phyloP scores from a whole-genome alignment of 1,139 yeast genomes.

The Groenewaldozyma sp. region DNA sequence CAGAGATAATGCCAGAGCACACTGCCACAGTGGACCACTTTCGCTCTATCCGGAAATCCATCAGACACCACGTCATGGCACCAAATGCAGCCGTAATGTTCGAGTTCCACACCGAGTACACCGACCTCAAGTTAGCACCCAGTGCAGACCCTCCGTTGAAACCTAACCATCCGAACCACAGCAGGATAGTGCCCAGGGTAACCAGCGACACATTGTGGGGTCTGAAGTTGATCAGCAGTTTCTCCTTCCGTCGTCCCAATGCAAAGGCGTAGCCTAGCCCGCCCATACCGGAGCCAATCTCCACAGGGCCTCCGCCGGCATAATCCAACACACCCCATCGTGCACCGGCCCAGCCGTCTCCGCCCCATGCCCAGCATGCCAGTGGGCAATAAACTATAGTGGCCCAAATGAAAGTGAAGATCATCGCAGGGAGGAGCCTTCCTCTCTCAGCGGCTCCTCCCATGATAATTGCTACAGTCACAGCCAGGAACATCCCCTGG shows the following conservation, averaged over 20 bases:
- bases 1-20: constrained; percentile 92
- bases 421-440: constrained; percentile 72
- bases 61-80: constrained; percentile 83
- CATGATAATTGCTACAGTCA: constrained; percentile 81
- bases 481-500: constrained; percentile 87
- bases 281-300: constrained; percentile 81
- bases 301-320: constrained; percentile 98
- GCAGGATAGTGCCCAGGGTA: constrained; percentile 62
- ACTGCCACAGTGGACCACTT: constrained; percentile 94
- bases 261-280: constrained; percentile 82
- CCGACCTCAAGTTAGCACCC: constrained; percentile 57
- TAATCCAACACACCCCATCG: constrained; percentile 89
- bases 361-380: constrained; percentile 91
- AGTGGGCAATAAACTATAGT: constrained; percentile 90
- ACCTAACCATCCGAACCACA: constrained; percentile 70
- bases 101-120: constrained; percentile 84
- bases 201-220: constrained; percentile 91
- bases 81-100: constrained; percentile 86
- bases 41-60: constrained; percentile 78
- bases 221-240: constrained; percentile 76
- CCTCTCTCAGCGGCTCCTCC: constrained; percentile 98
- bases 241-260: constrained; percentile 75
- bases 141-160: constrained; percentile 65
- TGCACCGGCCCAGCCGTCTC: constrained; percentile 80
- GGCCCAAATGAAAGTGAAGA: constrained; percentile 80